phyloP scores from a whole-genome alignment of 2,329 filamentous ascomycete genomes.

The Xylaria sp. region DNA sequence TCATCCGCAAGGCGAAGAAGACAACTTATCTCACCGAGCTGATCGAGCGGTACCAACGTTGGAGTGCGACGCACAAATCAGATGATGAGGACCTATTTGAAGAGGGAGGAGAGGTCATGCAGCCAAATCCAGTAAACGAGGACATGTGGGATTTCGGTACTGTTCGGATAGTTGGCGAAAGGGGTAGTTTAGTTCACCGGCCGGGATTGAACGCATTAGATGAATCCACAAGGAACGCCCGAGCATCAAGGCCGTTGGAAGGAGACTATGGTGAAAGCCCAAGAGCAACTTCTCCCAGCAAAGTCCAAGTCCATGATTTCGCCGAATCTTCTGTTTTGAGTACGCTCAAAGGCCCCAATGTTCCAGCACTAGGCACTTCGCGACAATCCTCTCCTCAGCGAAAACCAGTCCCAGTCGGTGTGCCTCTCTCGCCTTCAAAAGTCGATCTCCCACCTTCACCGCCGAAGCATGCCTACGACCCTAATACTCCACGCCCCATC shows the following conservation, averaged over 20 bases:
- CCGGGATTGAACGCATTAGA: conserved; percentile 77
- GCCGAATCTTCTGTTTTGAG: conserved; percentile 58
- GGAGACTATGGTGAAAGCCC: conserved; percentile 65
- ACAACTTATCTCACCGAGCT: conserved; percentile 97
- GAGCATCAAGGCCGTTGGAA: conserved; percentile 67
- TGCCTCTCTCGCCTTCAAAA: conserved; percentile 65
- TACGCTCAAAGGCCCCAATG: conserved; percentile 64
- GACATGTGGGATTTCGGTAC: conserved; percentile 99
- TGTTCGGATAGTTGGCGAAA: conserved; percentile 80
- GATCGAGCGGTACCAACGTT: conserved; percentile 89
- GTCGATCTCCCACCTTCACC: conserved; percentile 71
- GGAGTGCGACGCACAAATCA: conserved; percentile 82
- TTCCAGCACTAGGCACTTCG: conserved; percentile 59
- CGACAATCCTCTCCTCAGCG: conserved; percentile 70
- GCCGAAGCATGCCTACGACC: conserved; percentile 57
- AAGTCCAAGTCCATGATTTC: conserved; percentile 60
- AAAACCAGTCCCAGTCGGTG: conserved; percentile 59
- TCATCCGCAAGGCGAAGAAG: conserved; percentile 91
- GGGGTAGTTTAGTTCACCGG: conserved; percentile 65
- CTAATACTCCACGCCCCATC: conserved; percentile 60
- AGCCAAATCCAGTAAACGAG: conserved; percentile 72
- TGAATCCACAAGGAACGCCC: conserved; percentile 81
- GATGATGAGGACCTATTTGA: conserved; percentile 75
- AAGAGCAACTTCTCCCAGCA: conserved; percentile 63
- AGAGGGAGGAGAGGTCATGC: conserved; percentile 64